Base-by-base conservation (phyloP, 2,329 filamentous ascomycete species). In the Talaromyces sp. region DNA sequence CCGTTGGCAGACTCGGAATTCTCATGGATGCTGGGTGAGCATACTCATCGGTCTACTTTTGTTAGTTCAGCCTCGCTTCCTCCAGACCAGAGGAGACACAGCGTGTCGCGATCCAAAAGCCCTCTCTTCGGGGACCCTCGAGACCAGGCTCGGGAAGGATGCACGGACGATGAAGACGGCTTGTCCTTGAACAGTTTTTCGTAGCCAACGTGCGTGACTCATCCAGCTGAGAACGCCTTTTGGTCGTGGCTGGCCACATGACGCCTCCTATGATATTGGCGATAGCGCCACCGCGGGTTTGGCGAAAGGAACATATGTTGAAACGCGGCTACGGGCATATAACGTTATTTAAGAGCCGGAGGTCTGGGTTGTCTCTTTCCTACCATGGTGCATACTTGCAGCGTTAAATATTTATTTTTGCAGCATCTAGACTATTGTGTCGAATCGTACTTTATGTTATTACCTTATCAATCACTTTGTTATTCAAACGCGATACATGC, bases 11-110 rank as follows among this genome's bases (percentile, higher is more conserved):
- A 80, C 55, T 76, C 79, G 19, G 77, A 77, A 26, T 81, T 80
- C 60, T 80, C 79, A 12, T 81, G 79, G 76, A 81, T 81, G 77
- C 71, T 81, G 41, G 79, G 78, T 38, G 75, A 78, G 52, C 72
- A 72, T 60, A 71, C 75, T 48, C 74, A 74, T 56, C 71, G 77
- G 27, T 79, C 76, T 10, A 74, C 72, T 31, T 80, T 80, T 68
- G 77, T 80, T 48, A 75, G 74, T 56, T 75, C 76, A 17, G 74
- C 72, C 19, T 77, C 77, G n/a, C 70, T 72, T 29, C 73, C 75
- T 14, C 77, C 77, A 38, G 77, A 80, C 60, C 74, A 77, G 61
- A 74, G 72, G 59, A 71, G 75, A 59, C 70, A 74, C 35, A 72
- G 63, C 55, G 69, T 69, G 50, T 62, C 62, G 59, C 73, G 63